These are phyloP conservation scores for Raddia distichophylla DNA, from an alignment of 176 grass and related monocot species.

Conservation along the genomic window DNA sequence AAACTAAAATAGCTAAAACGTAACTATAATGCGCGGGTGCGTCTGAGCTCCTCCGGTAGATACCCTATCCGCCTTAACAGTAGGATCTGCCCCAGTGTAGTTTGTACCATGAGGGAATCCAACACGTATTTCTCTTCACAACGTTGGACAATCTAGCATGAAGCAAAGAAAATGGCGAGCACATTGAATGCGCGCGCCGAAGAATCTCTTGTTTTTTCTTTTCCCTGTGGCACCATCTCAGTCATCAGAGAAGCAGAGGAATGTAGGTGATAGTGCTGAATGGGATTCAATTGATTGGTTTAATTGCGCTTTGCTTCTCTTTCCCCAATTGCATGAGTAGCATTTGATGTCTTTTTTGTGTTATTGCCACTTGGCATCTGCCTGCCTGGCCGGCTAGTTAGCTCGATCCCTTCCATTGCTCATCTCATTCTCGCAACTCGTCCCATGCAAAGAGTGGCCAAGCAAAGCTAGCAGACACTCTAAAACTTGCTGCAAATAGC, in stretches of 20 bases:
- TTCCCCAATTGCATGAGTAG: conserved; percentile 25
- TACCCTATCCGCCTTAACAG: no score
- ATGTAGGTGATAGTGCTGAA: conserved; percentile 43
- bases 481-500: no score
- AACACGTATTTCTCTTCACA: no score
- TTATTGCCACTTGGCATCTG: conserved; percentile 30
- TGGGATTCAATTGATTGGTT: conserved; percentile 51
- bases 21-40: no score
- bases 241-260: conserved; percentile 34
- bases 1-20: no score
- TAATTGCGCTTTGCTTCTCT: background rate
- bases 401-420: background rate
- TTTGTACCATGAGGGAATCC: no score
- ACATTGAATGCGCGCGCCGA: conserved; percentile 47
- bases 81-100: no score
- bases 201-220: conserved; percentile 43
- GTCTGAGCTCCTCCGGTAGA: no score
- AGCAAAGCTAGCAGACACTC: no score
- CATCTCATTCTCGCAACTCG: no score
- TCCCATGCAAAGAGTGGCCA: conserved; percentile 1
- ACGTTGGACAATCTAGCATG: no score
- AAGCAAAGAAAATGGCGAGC: conserved; percentile 47
- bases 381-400: background rate
- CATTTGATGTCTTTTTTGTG: conserved; percentile 33
- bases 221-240: conserved; percentile 28